Evolutionary conservation across 1,284 basidiomycete species (phyloP), one percentile per base, ranked within the genome.

Genomic region (Pseudozyma thailandica): DNA sequence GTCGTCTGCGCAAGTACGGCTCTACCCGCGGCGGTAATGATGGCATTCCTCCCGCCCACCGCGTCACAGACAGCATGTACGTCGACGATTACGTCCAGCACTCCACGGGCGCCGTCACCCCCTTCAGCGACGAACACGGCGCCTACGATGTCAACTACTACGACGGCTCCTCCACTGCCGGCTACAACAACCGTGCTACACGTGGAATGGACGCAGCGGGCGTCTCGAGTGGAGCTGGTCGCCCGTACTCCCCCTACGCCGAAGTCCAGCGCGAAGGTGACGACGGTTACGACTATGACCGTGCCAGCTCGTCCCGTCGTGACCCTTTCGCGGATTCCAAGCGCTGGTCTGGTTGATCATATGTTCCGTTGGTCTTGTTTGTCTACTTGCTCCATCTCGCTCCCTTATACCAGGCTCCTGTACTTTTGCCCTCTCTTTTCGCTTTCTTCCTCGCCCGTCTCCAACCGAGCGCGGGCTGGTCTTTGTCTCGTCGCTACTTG

Each of bases 71-170:
- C 30, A 57, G 53, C 50, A 68, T 61, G 57, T 58, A 51, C 39
- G 21, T 62, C 26, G 51, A 59, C 18, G 57, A 62, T 30, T 47
- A 58, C 26, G 28, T 38, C n/a, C n/a, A n/a, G 6, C 1, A 41
- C 35, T 7, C 26, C 2, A 9, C 16, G 15, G 50, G 53, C 12
- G 56, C 53, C 0, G 58, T 50, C 3, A 58, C 59, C 2, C 65
- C 65, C 10, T 62, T 54, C 35, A 59, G 48, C 49, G 68, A 71
- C 47, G 68, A 71, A 38, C 53, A 71, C 41, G 68, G 61, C 15
- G 61, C 53, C 8, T 61, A 66, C 57, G 72, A 69, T 28, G 68
- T 61, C 46, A 65, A 63, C 41, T 66, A 74, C 54, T 74, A 74
- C 56, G 72, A 74, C 35, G 72, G 68, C 13, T 59, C 54, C 38